Conservation (phyloP, 2,329 filamentous ascomycete genomes). For the Phialemoniopsis sp. region DNA sequence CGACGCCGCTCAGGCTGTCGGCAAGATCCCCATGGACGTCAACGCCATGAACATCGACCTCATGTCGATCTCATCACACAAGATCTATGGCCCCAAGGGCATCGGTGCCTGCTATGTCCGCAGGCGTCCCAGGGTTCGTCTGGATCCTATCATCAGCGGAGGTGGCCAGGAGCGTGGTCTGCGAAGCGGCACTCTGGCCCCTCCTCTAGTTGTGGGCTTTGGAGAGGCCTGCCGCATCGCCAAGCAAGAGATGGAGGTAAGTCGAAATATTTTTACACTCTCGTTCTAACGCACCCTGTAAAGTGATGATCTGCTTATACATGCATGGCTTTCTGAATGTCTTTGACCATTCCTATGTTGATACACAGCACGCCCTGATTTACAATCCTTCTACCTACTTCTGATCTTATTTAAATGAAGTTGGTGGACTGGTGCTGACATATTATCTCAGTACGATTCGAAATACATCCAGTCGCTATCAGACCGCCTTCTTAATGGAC, state of each 20-base stretch:
- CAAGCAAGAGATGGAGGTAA: constrained; percentile 83
- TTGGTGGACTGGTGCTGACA: constrained; percentile 13
- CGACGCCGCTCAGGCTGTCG: constrained; percentile 94
- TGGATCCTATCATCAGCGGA: constrained; percentile 94
- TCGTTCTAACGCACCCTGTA: constrained; percentile 13
- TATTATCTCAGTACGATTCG: constrained; percentile 72
- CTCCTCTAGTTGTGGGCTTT: constrained; percentile 84
- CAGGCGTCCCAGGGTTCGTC: constrained; percentile 83
- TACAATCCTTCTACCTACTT: constrained; percentile 12
- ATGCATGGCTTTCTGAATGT: constrained; percentile 89
- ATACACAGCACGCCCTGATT: constrained; percentile 65
- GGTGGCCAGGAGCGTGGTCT: constrained; percentile 95
- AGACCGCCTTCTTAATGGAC: constrained; percentile 75
- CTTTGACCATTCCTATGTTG: constrained; percentile 60
- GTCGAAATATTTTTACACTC: constrained; percentile 30
- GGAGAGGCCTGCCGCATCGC: constrained; percentile 94
- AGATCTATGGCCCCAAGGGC: constrained; percentile 97
- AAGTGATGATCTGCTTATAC: constrained; percentile 78
- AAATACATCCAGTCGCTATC: constrained; percentile 81
- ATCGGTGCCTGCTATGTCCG: constrained; percentile 96
- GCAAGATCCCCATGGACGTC: constrained; percentile 94
- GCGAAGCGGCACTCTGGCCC: constrained; percentile 89
- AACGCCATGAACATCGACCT: constrained; percentile 97
- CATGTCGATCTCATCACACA: constrained; percentile 98
- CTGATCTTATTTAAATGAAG: neutral